Evolutionary conservation across 176 grass and related monocot species (phyloP), one percentile per base, ranked within the genome.

Genomic region (bread wheat (Triticum aestivum)): DNA sequence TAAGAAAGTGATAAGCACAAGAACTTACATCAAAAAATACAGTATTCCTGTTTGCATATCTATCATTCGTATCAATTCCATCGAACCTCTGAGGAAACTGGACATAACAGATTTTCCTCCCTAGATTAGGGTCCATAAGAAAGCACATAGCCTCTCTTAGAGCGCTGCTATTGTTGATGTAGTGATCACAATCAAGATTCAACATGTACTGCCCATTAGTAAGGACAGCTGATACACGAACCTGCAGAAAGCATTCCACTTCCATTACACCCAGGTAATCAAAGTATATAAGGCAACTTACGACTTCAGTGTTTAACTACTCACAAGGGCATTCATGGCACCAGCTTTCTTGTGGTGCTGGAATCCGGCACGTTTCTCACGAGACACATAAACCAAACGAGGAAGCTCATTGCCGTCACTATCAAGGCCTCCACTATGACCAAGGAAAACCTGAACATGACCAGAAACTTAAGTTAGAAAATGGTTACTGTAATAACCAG

Each of bases 171-270:
- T 98, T 98, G 82, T 98, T 98, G 81, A 98, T 95, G 88, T 98
- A 98, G 79, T 98, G 96, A 92, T 98, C 96, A 94, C 96, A 98
- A 59, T 98, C 96, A 89, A 98, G 96, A 94, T 98, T 98, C 90
- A 98, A 92, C 87, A 98, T 24, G 82, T 95, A 98, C 61, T 92
- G 93, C 42, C 96, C 96, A 89, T 98, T 98, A 65, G 96, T 98
- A 86, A 98, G 93, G 63, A 98, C 96, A 90, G 96, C 96, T 83
- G 96, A 95, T 14, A 98, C 96, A 87, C 96, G 96, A 79, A 98
- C 95, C 95, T 98, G 83, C 71, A 86, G 47, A 82, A 38, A 71
- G 39, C 45, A 83, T 54, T 75, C 45, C 80, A 66, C 59, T 70
- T 81, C 30, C 18, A 73, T 86, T 77, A 87, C 8, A 68, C 69